Evolutionary conservation across 2,329 filamentous ascomycete species (phyloP).

Genomic region (Ophiostoma ips): DNA sequence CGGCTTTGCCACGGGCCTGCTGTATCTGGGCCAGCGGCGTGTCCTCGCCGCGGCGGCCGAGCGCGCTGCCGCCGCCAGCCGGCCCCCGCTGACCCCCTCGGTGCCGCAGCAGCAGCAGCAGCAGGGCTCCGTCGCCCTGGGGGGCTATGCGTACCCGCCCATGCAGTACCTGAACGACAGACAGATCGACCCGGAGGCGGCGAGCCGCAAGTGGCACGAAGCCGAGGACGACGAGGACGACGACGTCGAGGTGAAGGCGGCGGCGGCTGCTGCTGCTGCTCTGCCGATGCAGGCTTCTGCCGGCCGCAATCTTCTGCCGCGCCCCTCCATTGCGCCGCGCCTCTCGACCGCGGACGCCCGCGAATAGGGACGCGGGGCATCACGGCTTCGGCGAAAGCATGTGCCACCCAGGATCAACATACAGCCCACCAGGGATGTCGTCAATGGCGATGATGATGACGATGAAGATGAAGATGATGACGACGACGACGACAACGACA

Average conservation of each 20-base stretch:
- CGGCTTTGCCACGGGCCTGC: slow-evolving; percentile 39
- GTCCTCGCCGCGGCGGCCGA: slow-evolving; percentile 15
- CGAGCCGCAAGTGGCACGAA: background rate
- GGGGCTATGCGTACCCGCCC: background rate
- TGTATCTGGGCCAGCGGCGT: slow-evolving; percentile 45
- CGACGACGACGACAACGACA: background rate
- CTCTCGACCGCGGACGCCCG: background rate
- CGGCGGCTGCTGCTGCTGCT: background rate
- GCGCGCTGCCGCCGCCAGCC: background rate
- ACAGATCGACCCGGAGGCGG: background rate
- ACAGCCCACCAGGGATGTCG: background rate
- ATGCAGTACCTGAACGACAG: background rate
- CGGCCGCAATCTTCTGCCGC: background rate
- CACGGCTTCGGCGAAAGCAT: slow-evolving; percentile 11
- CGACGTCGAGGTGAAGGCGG: background rate
- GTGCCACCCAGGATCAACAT: slow-evolving; percentile 10
- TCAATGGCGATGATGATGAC: background rate
- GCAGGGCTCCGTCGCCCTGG: background rate
- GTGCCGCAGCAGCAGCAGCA: too few relatives aligned
- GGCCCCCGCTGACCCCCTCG: too few relatives aligned
- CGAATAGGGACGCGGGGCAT: slow-evolving; percentile 14
- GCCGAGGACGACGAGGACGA: slow-evolving; percentile 2
- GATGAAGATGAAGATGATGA: slow-evolving; percentile 1
- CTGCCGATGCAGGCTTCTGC: background rate
- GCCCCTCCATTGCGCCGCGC: background rate